These are phyloP conservation scores for Boletus edulis DNA, from an alignment of 768 basidiomycete species.

Conservation along the genomic window DNA sequence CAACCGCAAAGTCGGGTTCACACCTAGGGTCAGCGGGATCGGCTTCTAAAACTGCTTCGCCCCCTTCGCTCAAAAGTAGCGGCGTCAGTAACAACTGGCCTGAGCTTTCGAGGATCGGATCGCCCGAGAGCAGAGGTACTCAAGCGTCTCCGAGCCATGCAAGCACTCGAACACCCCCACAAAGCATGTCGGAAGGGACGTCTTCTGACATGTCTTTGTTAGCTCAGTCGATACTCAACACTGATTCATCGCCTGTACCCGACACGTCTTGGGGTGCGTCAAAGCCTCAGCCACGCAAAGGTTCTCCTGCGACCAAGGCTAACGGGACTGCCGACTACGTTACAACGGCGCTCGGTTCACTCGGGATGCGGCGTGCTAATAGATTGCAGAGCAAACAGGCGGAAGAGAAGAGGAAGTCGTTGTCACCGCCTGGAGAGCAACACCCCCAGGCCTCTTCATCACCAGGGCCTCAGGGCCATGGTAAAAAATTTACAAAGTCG, in stretches of 20 bases:
- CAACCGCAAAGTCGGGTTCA: slow-evolving; percentile 10
- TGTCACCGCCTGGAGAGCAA: slow-evolving; percentile 16
- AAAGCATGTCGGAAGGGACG: slow-evolving; percentile 5
- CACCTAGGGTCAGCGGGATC: slow-evolving; percentile 3
- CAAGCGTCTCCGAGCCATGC: slow-evolving; percentile 6
- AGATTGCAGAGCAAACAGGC: slow-evolving; percentile 17
- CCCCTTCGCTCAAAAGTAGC: slow-evolving; percentile 6
- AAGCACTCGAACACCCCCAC: slow-evolving; percentile 1
- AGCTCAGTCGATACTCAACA: slow-evolving; percentile 16
- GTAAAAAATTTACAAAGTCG: slow-evolving; percentile 18
- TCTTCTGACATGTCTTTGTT: slow-evolving; percentile 5
- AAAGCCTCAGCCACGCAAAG: slow-evolving; percentile 14
- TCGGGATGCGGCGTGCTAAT: slow-evolving; percentile 30
- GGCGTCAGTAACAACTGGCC: slow-evolving; percentile 1
- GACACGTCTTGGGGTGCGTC: slow-evolving; percentile 16
- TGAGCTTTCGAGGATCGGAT: slow-evolving; percentile 17
- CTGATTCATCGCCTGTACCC: slow-evolving; percentile 1
- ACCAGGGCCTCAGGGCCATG: slow-evolving; percentile 8
- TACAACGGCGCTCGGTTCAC: slow-evolving; percentile 24
- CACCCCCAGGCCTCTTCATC: slow-evolving; percentile 10
- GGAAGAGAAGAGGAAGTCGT: slow-evolving; percentile 24
- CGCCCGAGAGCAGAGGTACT: slow-evolving; percentile 12
- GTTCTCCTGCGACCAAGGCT: slow-evolving; percentile 5
- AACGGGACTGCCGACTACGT: slow-evolving; percentile 21
- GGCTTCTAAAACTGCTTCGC: slow-evolving; percentile 7